phyloP scores from a whole-genome alignment of 2,329 filamentous ascomycete species.

The Neospermospora avenae region DNA sequence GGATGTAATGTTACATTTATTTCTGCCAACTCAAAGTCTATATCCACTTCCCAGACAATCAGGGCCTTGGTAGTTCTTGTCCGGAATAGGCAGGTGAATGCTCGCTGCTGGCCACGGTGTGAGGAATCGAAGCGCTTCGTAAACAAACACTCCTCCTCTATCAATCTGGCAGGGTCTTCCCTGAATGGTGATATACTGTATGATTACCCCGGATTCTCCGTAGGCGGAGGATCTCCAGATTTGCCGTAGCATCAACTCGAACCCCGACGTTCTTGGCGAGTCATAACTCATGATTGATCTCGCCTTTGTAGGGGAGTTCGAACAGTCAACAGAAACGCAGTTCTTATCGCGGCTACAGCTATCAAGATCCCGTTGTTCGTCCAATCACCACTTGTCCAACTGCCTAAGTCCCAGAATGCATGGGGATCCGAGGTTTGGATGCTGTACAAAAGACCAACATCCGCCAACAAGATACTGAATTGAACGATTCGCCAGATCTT shows the following conservation, averaged over 20 bases:
- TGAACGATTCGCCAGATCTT: constrained; percentile 15
- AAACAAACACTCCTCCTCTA: too few relatives aligned
- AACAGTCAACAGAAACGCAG: constrained; percentile 15
- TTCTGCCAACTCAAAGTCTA: not conserved
- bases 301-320: not conserved
- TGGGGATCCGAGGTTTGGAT: constrained; percentile 7
- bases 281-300: not conserved
- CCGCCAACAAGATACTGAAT: constrained; percentile 15
- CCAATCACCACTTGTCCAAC: constrained; percentile 17
- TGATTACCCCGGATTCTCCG: too few relatives aligned
- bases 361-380: constrained; percentile 20
- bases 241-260: too few relatives aligned
- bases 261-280: too few relatives aligned
- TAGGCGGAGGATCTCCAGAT: too few relatives aligned
- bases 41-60: not conserved
- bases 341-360: constrained; percentile 6
- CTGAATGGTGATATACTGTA: too few relatives aligned
- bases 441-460: constrained; percentile 15
- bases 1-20: constrained; percentile 1
- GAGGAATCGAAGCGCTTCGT: too few relatives aligned
- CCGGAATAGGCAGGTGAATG: not conserved
- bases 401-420: constrained; percentile 2
- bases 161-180: too few relatives aligned
- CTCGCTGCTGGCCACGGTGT: too few relatives aligned
- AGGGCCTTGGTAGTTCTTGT: not conserved